Percentiles rank a stretch among this genome's conserved stretches.
Evolutionary conservation across 148 eudicot species (phyloP).

Genomic region (Arbutus unedo): DNA sequence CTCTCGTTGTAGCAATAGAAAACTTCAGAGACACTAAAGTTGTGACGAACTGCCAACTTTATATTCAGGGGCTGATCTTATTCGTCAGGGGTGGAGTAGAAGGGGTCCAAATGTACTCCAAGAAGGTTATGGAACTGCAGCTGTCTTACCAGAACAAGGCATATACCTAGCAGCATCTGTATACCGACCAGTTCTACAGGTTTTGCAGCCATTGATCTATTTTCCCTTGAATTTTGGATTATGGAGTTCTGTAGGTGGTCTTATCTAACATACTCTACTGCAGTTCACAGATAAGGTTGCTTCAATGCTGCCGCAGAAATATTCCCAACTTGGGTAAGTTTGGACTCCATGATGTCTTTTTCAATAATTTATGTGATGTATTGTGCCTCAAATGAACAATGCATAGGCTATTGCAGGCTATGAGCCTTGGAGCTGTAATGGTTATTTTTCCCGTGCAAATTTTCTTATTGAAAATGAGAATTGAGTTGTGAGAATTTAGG

Average conservation of each 20-base stretch:
- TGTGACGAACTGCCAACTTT: neutral
- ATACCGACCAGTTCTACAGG: conserved; percentile 95
- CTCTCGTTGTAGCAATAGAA: neutral
- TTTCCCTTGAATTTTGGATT: conserved; percentile 11
- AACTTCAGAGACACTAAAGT: neutral
- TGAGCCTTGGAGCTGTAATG: conserved; percentile 2
- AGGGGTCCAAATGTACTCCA: conserved; percentile 67
- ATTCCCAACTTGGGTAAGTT: conserved; percentile 89
- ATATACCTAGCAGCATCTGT: conserved; percentile 95
- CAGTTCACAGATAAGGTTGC: conserved; percentile 93
- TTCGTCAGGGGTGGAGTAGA: conserved; percentile 79
- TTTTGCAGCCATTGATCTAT: conserved; percentile 22
- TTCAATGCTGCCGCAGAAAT: conserved; percentile 81
- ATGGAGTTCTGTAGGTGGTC: conserved; percentile 4
- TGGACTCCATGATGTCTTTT: conserved; percentile 2
- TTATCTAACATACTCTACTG: conserved; percentile 24
- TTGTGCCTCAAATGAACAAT: neutral
- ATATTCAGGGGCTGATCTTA: conserved; percentile 46
- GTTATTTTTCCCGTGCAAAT: neutral
- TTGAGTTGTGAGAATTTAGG: neutral
- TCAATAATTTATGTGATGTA: neutral
- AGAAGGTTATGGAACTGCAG: conserved; percentile 98
- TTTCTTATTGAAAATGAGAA: neutral
- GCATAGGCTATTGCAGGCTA: conserved; percentile 3
- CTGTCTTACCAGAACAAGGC: conserved; percentile 95